These are phyloP conservation scores for Mariannaea elegans DNA, from an alignment of 2,329 filamentous ascomycete genomes.

Conservation along the genomic window DNA sequence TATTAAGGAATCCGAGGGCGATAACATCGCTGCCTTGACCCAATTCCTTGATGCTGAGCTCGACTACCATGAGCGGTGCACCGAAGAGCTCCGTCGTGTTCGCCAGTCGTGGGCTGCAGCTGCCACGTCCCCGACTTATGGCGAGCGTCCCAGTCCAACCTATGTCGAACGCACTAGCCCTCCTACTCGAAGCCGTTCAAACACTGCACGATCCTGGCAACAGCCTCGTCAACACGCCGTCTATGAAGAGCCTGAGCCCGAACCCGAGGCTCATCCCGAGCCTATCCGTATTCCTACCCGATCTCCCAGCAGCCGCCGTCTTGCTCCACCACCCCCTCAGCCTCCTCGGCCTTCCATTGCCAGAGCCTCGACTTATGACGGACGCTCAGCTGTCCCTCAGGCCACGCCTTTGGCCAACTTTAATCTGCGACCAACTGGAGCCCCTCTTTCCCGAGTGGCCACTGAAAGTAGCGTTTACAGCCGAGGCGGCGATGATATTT, in stretches of 20 bases:
- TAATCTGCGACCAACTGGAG: conserved; percentile 37
- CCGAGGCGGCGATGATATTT: conserved; percentile 53
- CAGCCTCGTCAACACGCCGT: conserved; percentile 46
- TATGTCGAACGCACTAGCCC: neutral
- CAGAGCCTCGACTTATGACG: conserved; percentile 53
- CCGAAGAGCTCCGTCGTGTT: conserved; percentile 76
- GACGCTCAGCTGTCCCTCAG: conserved; percentile 18
- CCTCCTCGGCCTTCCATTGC: conserved; percentile 48
- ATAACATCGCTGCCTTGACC: conserved; percentile 81
- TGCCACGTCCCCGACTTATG: conserved; percentile 33
- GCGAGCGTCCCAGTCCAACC: conserved; percentile 22
- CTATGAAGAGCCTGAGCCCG: conserved; percentile 46
- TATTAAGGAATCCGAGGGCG: conserved; percentile 89
- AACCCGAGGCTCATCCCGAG: conserved; percentile 40
- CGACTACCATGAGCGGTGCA: conserved; percentile 89
- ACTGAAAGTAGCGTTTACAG: conserved; percentile 45
- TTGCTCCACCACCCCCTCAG: conserved; percentile 47
- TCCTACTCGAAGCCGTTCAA: conserved; percentile 53
- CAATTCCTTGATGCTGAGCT: conserved; percentile 89
- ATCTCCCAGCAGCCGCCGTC: conserved; percentile 46
- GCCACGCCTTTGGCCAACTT: conserved; percentile 36
- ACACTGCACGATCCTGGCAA: conserved; percentile 58
- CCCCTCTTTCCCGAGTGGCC: conserved; percentile 55
- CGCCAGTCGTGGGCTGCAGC: conserved; percentile 55
- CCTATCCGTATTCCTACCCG: conserved; percentile 56